These are phyloP conservation scores for Tetrahymena borealis DNA, from an alignment of 73 alveolate species.

Conservation along the genomic window DNA sequence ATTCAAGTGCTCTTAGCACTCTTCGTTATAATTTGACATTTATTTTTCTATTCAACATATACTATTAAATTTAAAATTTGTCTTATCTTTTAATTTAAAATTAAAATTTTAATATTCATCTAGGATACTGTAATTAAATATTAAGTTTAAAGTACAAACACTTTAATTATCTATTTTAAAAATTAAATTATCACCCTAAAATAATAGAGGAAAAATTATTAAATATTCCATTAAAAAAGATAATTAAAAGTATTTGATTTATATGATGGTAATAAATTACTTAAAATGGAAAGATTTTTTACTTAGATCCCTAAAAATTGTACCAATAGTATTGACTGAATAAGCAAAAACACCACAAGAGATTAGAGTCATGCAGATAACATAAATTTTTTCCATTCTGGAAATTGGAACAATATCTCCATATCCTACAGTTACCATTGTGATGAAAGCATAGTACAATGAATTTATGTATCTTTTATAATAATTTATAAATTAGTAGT, in stretches of 20 bases:
- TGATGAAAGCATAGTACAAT: conserved; percentile 47
- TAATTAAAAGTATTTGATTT: neutral
- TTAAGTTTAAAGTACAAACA: neutral
- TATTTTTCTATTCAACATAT: conserved; percentile 7
- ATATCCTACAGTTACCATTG: conserved; percentile 65
- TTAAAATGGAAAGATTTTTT: conserved; percentile 4
- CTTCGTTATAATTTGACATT: neutral
- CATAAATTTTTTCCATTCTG: conserved; percentile 37
- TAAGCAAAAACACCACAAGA: conserved; percentile 50
- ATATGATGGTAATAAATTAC: neutral
- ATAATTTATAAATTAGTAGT: conserved; percentile 9
- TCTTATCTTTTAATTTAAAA: neutral
- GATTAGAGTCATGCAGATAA: conserved; percentile 11
- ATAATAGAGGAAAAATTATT: neutral
- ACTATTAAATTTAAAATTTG: conserved; percentile 1
- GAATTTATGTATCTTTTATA: conserved; percentile 42
- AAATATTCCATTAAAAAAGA: no score
- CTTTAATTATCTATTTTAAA: no score
- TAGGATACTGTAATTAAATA: neutral
- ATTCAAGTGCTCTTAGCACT: conserved; percentile 21
- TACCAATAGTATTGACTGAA: conserved; percentile 34
- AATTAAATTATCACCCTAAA: no score
- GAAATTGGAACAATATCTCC: conserved; percentile 54
- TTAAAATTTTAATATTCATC: neutral
- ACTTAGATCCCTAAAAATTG: conserved; percentile 2